A percentile compares a stretch with the other conserved stretches of the same genome.
Evolutionary conservation across 768 basidiomycete species (phyloP).

Genomic region (Naganishia kalamii): DNA sequence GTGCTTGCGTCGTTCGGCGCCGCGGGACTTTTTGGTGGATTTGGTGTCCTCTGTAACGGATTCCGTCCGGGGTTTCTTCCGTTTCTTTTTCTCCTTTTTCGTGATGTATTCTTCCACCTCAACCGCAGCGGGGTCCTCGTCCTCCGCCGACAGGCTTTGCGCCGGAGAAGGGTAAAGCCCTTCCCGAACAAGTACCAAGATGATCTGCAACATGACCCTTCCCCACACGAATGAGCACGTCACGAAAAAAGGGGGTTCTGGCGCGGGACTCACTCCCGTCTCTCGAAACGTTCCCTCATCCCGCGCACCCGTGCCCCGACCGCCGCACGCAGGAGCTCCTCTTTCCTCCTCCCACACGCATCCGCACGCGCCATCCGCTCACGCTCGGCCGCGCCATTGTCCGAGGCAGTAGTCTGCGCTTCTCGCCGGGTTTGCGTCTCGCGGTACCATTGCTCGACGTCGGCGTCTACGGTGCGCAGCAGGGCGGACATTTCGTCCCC

Average conservation of each 20-base stretch:
- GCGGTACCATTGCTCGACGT: constrained; percentile 6
- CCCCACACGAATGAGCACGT: not conserved
- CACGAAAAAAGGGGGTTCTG: not conserved
- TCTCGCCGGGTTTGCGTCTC: not conserved
- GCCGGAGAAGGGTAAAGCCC: not conserved
- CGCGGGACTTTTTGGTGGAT: not conserved
- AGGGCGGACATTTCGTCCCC: not conserved
- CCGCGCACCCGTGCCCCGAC: not conserved
- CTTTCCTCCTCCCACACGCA: not conserved
- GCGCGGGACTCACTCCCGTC: not conserved
- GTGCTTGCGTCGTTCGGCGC: not conserved
- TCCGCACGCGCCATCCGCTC: not conserved
- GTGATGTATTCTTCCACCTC: not conserved
- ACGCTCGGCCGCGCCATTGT: not conserved
- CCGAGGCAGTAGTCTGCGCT: not conserved
- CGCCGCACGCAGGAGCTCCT: not conserved
- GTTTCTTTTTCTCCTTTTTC: not conserved
- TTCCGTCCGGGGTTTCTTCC: not conserved
- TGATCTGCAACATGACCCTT: constrained; percentile 4
- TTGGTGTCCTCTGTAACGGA: not conserved
- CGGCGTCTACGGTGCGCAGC: not conserved
- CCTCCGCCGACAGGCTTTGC: not conserved
- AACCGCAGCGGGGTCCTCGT: not conserved
- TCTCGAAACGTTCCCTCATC: not conserved
- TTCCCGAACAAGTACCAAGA: not conserved